Base-by-base conservation (phyloP, 2,329 filamentous ascomycete genomes). In the Ophiostoma sp. region DNA sequence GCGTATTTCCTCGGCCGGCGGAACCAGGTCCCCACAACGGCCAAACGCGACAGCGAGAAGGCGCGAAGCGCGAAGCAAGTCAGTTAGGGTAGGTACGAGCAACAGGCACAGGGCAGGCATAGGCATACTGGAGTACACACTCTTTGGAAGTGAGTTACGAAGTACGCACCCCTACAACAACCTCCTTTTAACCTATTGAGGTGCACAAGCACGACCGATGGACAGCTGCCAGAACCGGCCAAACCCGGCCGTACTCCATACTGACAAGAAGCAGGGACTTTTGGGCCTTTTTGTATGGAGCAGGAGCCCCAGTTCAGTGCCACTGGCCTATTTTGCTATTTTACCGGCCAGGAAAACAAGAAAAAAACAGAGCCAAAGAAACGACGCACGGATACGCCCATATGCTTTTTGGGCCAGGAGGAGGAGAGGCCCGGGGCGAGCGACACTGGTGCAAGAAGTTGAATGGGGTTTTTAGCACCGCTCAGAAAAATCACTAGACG, bases 61-160 rank as follows among this genome's bases (percentile, higher is more conserved):
- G 66, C 75, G 75, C 75, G 75, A 76, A 66, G 75, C 75, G 75
- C 75, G 75, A 76, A 72, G 22, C 55, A 33, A 71, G 33, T 19
- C 33, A 36, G 33, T 3, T 8, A n/a, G n/a, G n/a, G n/a, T n/a
- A n/a, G n/a, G n/a, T n/a, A n/a, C n/a, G n/a, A n/a, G n/a, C n/a
- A n/a, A n/a, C n/a, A n/a, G n/a, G n/a, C n/a, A n/a, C 28, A 50
- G 63, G 55, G 45, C 59, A 66, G 22, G 50, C 50, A 28, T 22
- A 22, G 22, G 22, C 22, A 28, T n/a, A n/a, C n/a, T n/a, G n/a
- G n/a, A n/a, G n/a, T n/a, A n/a, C 22, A 2, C 50, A 28, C 22
- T 12, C n/a, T 28, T 9, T n/a, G 9, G 8, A 6, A 39, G 8
- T 15, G 2, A 45, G n/a, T 22, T 55, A 22, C 2, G 22, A n/a